Conservation (phyloP, 345 rosid species). For the Pugionium dolabratum region DNA sequence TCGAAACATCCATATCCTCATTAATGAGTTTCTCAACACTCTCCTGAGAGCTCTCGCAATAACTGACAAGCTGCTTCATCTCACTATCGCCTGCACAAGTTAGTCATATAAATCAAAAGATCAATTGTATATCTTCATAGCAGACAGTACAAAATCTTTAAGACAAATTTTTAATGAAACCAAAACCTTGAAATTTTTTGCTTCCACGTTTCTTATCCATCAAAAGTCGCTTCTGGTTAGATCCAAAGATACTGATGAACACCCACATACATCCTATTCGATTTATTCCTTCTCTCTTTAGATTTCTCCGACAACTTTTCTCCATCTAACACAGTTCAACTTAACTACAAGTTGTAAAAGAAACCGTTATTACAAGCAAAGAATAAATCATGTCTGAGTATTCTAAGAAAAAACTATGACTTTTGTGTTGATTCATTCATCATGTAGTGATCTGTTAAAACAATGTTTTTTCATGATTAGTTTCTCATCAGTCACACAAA, state of each 20-base stretch:
- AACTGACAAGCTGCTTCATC: conserved; percentile 17
- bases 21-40: conserved; percentile 80
- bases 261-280: conserved; percentile 38
- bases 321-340: conserved; percentile 34
- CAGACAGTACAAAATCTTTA: conserved; percentile 1
- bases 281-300: conserved; percentile 31
- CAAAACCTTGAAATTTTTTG: conserved; percentile 31
- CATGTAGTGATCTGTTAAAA: conserved; percentile 40
- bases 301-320: conserved; percentile 24
- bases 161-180: conserved; percentile 5
- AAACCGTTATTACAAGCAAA: conserved; percentile 40
- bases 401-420: neutral
- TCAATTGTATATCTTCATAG: neutral
- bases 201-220: conserved; percentile 32
- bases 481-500: conserved; percentile 24
- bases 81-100: conserved; percentile 25
- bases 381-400: conserved; percentile 34
- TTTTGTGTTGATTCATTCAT: conserved; percentile 10
- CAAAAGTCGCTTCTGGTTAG: conserved; percentile 37
- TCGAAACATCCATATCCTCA: conserved; percentile 52
- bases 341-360: conserved; percentile 20
- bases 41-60: conserved; percentile 40
- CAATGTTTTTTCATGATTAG: conserved; percentile 29
- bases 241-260: conserved; percentile 40
- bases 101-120: neutral